Evolutionary conservation across 1,284 basidiomycete species (phyloP).

Genomic region (Dichomitus squalens): DNA sequence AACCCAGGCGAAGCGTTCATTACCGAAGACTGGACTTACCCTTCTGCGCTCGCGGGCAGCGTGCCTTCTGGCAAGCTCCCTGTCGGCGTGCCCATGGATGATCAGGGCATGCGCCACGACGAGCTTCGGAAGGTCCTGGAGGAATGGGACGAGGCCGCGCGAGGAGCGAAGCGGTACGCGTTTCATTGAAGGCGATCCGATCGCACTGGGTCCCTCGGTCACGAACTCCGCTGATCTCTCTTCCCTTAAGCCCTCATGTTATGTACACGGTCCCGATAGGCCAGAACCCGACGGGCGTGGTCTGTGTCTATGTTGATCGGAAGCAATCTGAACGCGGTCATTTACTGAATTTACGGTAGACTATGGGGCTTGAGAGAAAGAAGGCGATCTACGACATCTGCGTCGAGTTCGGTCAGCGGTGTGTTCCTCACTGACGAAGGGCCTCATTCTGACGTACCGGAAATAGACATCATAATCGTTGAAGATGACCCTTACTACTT

Average conservation of each 20-base stretch:
- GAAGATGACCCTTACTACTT: conserved; percentile 88
- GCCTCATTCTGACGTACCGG: neutral
- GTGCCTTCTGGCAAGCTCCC: conserved; percentile 52
- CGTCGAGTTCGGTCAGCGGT: conserved; percentile 67
- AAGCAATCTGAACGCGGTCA: neutral
- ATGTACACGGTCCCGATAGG: conserved; percentile 77
- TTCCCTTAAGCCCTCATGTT: conserved; percentile 59
- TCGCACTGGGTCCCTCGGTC: neutral
- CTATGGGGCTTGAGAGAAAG: conserved; percentile 69
- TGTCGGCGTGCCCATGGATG: conserved; percentile 72
- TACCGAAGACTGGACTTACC: conserved; percentile 75
- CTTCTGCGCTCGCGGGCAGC: conserved; percentile 48
- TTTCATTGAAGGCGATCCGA: neutral
- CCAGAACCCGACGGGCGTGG: conserved; percentile 82
- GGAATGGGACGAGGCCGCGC: conserved; percentile 65
- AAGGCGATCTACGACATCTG: conserved; percentile 80
- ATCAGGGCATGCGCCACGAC: conserved; percentile 67
- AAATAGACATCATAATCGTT: conserved; percentile 66
- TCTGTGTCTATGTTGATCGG: conserved; percentile 36
- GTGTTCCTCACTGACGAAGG: neutral
- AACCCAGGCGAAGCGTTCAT: conserved; percentile 77
- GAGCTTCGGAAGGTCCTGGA: conserved; percentile 61
- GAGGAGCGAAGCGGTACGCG: conserved; percentile 47
- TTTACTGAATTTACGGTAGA: conserved; percentile 37
- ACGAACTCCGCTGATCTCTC: conserved; percentile 9